A percentile compares a stretch with the other conserved stretches of the same genome.
Conservation (phyloP, 2,329 filamentous ascomycete species). For the Macrophomina phaseolina region DNA sequence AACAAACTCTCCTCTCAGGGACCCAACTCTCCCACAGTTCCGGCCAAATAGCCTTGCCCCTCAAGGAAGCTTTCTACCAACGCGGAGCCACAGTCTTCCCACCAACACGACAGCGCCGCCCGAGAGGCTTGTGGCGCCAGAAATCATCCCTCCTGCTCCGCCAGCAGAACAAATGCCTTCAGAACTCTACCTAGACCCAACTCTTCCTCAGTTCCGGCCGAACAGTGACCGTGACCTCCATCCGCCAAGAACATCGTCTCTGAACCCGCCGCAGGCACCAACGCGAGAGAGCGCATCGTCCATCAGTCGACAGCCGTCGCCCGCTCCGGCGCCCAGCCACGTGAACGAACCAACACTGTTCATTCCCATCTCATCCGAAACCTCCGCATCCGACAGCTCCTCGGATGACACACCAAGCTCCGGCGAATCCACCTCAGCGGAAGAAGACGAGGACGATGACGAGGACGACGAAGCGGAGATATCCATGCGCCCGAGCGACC, state of each 20-base stretch:
- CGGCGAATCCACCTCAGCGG: not conserved
- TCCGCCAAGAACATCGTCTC: slow-evolving; percentile 7
- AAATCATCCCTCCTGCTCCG: not conserved
- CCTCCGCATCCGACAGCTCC: slow-evolving; percentile 9
- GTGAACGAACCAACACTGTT: slow-evolving; percentile 18
- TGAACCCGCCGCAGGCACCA: not conserved
- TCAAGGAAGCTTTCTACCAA: not conserved
- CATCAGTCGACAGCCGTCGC: slow-evolving; percentile 3
- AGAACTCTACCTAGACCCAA: slow-evolving; percentile 58
- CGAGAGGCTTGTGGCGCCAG: not conserved
- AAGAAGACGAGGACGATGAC: slow-evolving; percentile 24
- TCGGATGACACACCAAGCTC: slow-evolving; percentile 15
- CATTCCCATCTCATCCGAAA: slow-evolving; percentile 20
- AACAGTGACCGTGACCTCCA: slow-evolving; percentile 47
- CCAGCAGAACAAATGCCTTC: not conserved
- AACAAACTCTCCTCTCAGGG: not conserved
- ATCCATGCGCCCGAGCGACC: slow-evolving; percentile 17
- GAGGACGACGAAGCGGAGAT: not conserved
- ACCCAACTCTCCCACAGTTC: slow-evolving; percentile 68
- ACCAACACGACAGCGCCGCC: slow-evolving; percentile 15
- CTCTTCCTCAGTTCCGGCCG: slow-evolving; percentile 72
- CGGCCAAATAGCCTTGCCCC: slow-evolving; percentile 57
- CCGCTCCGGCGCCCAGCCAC: slow-evolving; percentile 16
- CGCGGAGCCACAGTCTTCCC: slow-evolving; percentile 7
- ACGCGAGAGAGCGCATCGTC: not conserved